Evolutionary conservation across 1,284 basidiomycete species (phyloP), one percentile per base, ranked within the genome.

Genomic region (Pyrrhoderma noxium): DNA sequence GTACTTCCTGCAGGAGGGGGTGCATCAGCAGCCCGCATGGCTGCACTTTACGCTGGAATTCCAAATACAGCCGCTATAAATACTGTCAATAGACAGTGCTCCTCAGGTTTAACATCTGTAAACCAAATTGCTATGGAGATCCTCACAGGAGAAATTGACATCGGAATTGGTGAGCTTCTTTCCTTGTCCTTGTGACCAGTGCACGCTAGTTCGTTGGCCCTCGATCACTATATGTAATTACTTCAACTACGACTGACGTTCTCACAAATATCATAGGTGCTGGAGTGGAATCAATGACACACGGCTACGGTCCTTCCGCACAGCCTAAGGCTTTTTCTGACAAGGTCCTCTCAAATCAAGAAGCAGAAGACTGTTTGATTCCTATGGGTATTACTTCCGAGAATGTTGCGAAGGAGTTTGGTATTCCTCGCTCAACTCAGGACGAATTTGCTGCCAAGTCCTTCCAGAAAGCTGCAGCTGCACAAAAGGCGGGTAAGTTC

Each of bases 321-420:
- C 77, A 80, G 67, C 87, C 81, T 47, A 74, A 82, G 53, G 80
- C 81, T 45, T 86, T 82, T 71, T 93, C 92, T 8, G 88, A 95
- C 31, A 76, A 76, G 40, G 80, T 98, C 46, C 77, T 94, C 59
- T 69, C 79, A 56, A 82, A 80, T 69, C 75, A 85, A 60, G 86
- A 93, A 63, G 82, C 96, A 1, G 80, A 85, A 55, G 93, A 99
- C 75, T 97, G 94, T 69, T 75, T 95, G 18, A 76, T 95, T 57
- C 95, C 95, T 51, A 97, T 97, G 93, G 93, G 94, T 58, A 86
- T 93, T 71, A 95, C 93, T 46, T 96, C 92, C 21, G 95, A 98
- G 74, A 98, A 98, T 64, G 94, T 98, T 57, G 91, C 93, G 18
- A 69, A 74, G 41, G 77, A 91, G 57, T 93, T 76, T 70, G 72